phyloP scores from a whole-genome alignment of 2,329 filamentous ascomycete genomes.

The Diaporthe amygdali region DNA sequence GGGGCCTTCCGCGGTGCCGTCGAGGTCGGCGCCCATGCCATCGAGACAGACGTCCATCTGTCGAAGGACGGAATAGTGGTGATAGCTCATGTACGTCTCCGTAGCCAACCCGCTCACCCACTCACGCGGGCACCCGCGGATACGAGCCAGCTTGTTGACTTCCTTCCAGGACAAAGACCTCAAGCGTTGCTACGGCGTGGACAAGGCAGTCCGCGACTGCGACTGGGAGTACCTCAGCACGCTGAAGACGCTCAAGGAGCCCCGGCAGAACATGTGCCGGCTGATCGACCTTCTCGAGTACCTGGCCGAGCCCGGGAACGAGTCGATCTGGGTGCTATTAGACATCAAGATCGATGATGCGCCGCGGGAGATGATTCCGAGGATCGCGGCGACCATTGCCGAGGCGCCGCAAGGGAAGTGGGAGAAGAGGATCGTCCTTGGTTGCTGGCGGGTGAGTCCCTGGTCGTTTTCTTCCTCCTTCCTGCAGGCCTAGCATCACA shows the following conservation, averaged over 20 bases:
- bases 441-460: constrained; percentile 65
- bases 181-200: constrained; percentile 81
- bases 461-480: constrained; percentile 39
- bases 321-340: constrained; percentile 79
- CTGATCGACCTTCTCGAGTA: constrained; percentile 77
- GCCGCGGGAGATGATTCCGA: constrained; percentile 70
- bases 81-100: constrained; percentile 71
- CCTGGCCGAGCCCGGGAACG: constrained; percentile 66
- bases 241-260: constrained; percentile 69
- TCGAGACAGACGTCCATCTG: constrained; percentile 90
- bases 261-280: constrained; percentile 74
- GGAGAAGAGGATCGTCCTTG: constrained; percentile 76
- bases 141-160: not conserved
- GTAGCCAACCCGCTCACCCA: not conserved
- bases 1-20: constrained; percentile 77
- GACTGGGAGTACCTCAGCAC: constrained; percentile 76
- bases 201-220: constrained; percentile 74
- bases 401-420: constrained; percentile 63
- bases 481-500: too few species aligned
- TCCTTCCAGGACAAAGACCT: constrained; percentile 65
- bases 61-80: constrained; percentile 85
- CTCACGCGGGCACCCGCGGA: not conserved
- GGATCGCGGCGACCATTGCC: constrained; percentile 68
- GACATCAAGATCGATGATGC: constrained; percentile 90
- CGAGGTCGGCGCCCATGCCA: constrained; percentile 74